Evolutionary conservation across 352 stramenopile species (phyloP), one percentile per base, ranked within the genome.

Genomic region (Phytophthora chlamydospora): DNA sequence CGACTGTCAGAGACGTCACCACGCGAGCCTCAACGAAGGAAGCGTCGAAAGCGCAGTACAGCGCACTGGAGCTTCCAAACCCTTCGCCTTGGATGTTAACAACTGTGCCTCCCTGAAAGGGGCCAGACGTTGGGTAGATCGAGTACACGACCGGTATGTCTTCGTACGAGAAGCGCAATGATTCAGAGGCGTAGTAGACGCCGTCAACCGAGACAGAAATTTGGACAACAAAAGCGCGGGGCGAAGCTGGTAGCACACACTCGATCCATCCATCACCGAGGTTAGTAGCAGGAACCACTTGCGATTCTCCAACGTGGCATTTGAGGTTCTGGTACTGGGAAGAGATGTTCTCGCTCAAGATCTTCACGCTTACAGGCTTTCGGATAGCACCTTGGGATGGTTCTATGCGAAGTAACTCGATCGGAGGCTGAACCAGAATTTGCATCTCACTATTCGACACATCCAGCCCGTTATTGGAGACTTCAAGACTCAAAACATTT

Each of bases 401-500:
- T 16, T 69, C 54, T 10, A 83, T 43, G 2, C 33, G 40, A 0
- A 65, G 6, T 4, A 69, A 13, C 16, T 42, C 39, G 13, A 85
- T 66, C 7, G 63, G 58, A 12, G 51, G 4, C 32, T 72, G 24
- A 1, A 83, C 48, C 17, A 93, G 55, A 46, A 97, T 92, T 35
- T 85, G 65, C 0, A 93, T 68, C 17, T 91, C 84, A 29, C 68
- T 92, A 40, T 88, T 80, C 4, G 90, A 97, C 43, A 96, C 98
- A 46, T 98, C 95, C 53, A 97, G 81, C 0, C 82, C 89, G 54
- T 99, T 98, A 38, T 93, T 97, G 2, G 85, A 91, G 0, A 98
- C 75, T 51, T 98, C 92, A n/a, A 98, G 56, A 21, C 31, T 66
- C 9, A 77, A 6, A 4, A n/a, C 34, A n/a, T 29, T 51, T 1